Evolutionary conservation across 805 yeast genomes (phyloP).

Genomic region (Candida bentonensis): DNA sequence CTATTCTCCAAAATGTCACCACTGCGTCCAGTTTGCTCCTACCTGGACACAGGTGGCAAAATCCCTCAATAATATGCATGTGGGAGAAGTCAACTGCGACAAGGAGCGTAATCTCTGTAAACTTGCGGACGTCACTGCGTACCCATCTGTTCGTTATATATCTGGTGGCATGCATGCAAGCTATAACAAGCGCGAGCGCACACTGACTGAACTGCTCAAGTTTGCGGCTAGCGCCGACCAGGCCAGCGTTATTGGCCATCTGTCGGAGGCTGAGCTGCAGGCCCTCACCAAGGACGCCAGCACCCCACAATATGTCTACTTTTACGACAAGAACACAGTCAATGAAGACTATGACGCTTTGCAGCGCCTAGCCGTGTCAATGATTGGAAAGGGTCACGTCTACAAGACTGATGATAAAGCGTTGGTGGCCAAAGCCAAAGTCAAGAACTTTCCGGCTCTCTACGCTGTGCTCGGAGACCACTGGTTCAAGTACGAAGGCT

Average conservation of each 20-base stretch:
- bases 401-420: slow-evolving; percentile 16
- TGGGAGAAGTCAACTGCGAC: slow-evolving; percentile 29
- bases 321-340: slow-evolving; percentile 22
- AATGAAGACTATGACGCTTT: slow-evolving; percentile 23
- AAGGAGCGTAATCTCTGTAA: slow-evolving; percentile 19
- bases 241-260: slow-evolving; percentile 17
- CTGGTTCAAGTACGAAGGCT: slow-evolving; percentile 15
- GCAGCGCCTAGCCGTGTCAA: slow-evolving; percentile 17
- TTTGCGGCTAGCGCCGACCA: slow-evolving; percentile 21
- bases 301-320: slow-evolving; percentile 21
- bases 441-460: slow-evolving; percentile 19
- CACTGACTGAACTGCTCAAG: slow-evolving; percentile 19
- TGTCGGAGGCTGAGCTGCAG: slow-evolving; percentile 13
- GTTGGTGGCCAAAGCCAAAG: slow-evolving; percentile 16
- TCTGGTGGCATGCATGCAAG: slow-evolving; percentile 10
- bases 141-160: slow-evolving; percentile 9
- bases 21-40: slow-evolving; percentile 23
- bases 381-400: slow-evolving; percentile 20
- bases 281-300: slow-evolving; percentile 12
- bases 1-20: slow-evolving; percentile 27
- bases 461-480: slow-evolving; percentile 16
- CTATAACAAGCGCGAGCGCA: slow-evolving; percentile 17
- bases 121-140: slow-evolving; percentile 17
- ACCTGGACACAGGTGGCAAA: slow-evolving; percentile 25
- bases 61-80: slow-evolving; percentile 20